phyloP scores from a whole-genome alignment of 1,284 basidiomycete genomes.

The Ustilago nuda region DNA sequence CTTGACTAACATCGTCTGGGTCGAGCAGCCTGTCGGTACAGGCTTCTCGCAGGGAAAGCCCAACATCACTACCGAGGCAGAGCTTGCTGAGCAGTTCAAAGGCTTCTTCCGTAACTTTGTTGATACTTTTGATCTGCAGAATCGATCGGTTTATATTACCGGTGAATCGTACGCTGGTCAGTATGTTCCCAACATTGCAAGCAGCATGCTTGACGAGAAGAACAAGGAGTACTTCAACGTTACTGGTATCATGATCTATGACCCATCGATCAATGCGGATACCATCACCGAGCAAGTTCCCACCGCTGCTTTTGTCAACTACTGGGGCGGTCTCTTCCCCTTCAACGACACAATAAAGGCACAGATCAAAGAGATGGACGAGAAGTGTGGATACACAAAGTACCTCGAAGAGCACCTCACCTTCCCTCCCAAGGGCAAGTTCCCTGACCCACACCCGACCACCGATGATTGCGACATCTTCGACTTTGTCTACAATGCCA shows the following conservation, averaged over 20 bases:
- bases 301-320: conserved; percentile 40
- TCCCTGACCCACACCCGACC: conserved; percentile 33
- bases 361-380: conserved; percentile 37
- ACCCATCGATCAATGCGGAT: conserved; percentile 58
- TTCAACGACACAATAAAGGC: conserved; percentile 47
- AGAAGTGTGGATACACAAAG: conserved; percentile 51
- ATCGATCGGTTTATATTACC: conserved; percentile 54
- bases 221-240: conserved; percentile 57
- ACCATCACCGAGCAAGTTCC: conserved; percentile 53
- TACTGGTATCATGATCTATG: conserved; percentile 65
- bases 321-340: conserved; percentile 38
- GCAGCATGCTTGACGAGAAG: conserved; percentile 51
- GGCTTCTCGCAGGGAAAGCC: conserved; percentile 82
- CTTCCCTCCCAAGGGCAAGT: conserved; percentile 62
- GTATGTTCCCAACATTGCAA: conserved; percentile 89
- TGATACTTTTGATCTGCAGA: conserved; percentile 53
- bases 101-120: conserved; percentile 62
- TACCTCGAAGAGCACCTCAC: conserved; percentile 57
- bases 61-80: conserved; percentile 72
- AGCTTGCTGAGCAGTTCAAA: conserved; percentile 69
- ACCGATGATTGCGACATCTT: conserved; percentile 40
- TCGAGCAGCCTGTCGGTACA: conserved; percentile 86
- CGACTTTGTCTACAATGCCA: conserved; percentile 21
- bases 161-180: conserved; percentile 90
- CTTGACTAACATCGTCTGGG: conserved; percentile 78